These are phyloP conservation scores for Ceratocystiopsis brevicomis DNA, from an alignment of 2,329 filamentous ascomycete species.

Conservation along the genomic window DNA sequence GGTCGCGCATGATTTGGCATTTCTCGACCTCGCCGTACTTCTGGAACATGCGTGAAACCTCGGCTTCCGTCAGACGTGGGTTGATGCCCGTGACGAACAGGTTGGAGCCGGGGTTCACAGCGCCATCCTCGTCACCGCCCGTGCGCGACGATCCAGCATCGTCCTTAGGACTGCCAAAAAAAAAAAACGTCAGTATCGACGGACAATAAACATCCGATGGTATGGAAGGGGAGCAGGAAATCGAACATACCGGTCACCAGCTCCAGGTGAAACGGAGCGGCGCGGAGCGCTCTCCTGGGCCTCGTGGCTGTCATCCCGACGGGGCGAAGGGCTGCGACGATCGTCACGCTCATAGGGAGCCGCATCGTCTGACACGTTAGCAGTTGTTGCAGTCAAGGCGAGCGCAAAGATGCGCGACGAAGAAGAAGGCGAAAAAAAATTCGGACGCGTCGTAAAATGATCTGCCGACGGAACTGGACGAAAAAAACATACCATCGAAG, in stretches of 20 bases:
- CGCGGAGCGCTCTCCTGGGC: constrained; percentile 35
- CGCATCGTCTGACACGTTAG: constrained; percentile 32
- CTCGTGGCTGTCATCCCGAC: constrained; percentile 32
- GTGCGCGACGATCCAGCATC: constrained; percentile 20
- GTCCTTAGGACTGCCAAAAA: constrained; percentile 29
- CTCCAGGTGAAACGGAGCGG: constrained; percentile 42
- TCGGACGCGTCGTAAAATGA: background rate
- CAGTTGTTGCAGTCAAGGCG: too few relatives aligned
- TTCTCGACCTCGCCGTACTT: constrained; percentile 98
- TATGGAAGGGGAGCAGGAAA: background rate
- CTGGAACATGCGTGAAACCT: constrained; percentile 88
- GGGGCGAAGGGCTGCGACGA: constrained; percentile 46
- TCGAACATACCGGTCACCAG: constrained; percentile 27
- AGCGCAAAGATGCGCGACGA: background rate
- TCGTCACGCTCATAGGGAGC: constrained; percentile 45
- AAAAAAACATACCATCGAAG: constrained; percentile 37
- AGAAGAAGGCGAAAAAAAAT: constrained; percentile 3
- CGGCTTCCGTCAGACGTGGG: constrained; percentile 71
- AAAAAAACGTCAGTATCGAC: constrained; percentile 12
- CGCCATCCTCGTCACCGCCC: constrained; percentile 51
- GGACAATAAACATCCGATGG: constrained; percentile 8
- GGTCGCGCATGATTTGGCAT: constrained; percentile 98
- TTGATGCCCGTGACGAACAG: constrained; percentile 98
- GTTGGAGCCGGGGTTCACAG: constrained; percentile 87
- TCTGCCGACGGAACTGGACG: background rate